These are phyloP conservation scores for Turnera subulata DNA, from an alignment of 345 rosid genomes.

Conservation along the genomic window DNA sequence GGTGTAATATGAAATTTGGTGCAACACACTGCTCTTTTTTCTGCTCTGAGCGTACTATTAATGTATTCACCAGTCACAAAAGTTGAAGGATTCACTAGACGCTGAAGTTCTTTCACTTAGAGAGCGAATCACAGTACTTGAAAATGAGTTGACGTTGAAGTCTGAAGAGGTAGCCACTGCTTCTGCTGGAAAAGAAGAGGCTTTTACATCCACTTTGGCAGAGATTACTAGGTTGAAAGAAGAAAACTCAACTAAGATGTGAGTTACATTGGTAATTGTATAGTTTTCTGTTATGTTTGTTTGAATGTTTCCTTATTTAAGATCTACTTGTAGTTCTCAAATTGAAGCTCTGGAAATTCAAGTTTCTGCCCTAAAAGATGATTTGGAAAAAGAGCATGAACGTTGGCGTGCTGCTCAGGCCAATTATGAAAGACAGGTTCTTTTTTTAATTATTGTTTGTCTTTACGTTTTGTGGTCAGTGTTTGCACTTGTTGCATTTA, in stretches of 20 bases:
- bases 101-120: conserved; percentile 64
- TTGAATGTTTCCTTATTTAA: conserved; percentile 13
- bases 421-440: conserved; percentile 96
- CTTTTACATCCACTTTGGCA: conserved; percentile 54
- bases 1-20: neutral
- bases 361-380: conserved; percentile 55
- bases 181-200: conserved; percentile 63
- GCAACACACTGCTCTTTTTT: neutral
- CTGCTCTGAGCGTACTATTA: neutral
- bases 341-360: conserved; percentile 58
- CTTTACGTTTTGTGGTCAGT: neutral
- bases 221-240: conserved; percentile 71
- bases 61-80: conserved; percentile 53
- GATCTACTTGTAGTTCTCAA: conserved; percentile 57
- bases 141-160: conserved; percentile 58
- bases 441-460: neutral
- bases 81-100: conserved; percentile 59
- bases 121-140: conserved; percentile 68
- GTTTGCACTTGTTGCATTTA: neutral
- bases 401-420: conserved; percentile 75
- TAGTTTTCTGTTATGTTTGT: conserved; percentile 1
- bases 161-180: conserved; percentile 64
- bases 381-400: conserved; percentile 69
- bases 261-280: conserved; percentile 11
- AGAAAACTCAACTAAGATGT: conserved; percentile 62